phyloP scores from a whole-genome alignment of 2,329 filamentous ascomycete genomes.

The Fusarium coicis region DNA sequence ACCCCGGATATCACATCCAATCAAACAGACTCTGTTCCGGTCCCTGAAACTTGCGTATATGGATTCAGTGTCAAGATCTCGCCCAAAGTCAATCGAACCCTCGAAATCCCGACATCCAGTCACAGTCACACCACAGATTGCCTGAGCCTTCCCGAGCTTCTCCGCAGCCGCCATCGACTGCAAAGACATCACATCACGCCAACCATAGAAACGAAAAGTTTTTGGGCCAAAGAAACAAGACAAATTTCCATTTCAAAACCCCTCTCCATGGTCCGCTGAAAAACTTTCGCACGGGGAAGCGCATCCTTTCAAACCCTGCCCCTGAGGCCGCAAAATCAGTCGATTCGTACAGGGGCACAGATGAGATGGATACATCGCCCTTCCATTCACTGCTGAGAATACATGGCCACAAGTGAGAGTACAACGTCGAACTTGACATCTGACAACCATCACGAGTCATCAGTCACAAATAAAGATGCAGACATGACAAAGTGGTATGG shows the following conservation, averaged over 20 bases:
- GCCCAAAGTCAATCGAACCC: conserved; percentile 1
- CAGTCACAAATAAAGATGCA: conserved; percentile 3
- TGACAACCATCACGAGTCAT: not conserved
- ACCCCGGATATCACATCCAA: not conserved
- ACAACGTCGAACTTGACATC: conserved; percentile 4
- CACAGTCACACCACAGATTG: conserved; percentile 35
- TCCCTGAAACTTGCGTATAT: not conserved
- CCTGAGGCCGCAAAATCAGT: conserved; percentile 23
- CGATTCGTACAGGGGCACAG: conserved; percentile 12
- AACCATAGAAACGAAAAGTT: not conserved
- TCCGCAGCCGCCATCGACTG: conserved; percentile 7
- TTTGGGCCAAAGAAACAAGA: not conserved
- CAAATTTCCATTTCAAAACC: not conserved
- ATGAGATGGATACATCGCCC: not conserved
- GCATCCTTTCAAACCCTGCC: conserved; percentile 21
- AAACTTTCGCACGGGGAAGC: conserved; percentile 3
- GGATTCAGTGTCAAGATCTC: not conserved
- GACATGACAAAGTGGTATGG: conserved; percentile 10
- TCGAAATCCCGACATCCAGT: conserved; percentile 26
- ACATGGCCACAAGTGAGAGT: conserved; percentile 9
- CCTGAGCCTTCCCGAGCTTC: conserved; percentile 28
- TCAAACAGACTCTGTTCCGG: not conserved
- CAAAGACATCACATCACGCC: not conserved
- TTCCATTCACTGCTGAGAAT: conserved; percentile 8
- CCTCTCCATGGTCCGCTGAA: conserved; percentile 2